Base-by-base conservation (phyloP, 331 rosid species). In the Cucumis variabilis region DNA sequence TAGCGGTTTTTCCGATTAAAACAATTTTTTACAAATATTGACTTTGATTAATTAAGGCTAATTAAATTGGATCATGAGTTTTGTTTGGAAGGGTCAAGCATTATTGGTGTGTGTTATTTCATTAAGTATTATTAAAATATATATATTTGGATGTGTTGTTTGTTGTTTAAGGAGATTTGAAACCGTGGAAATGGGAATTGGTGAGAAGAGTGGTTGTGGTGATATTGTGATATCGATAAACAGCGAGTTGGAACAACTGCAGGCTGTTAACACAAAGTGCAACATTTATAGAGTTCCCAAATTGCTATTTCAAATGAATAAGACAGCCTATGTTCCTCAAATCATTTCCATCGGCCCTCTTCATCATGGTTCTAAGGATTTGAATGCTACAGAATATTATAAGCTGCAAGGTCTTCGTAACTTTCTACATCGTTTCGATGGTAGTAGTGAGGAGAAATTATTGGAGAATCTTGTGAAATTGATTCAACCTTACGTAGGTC, bases 341-440 rank as follows among this genome's bases (percentile, higher is more conserved):
- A 4, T 9, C n/a, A 63, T 63, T 63, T 63, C 68, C 24, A 63
- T 21, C 1, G 68, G 25, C 12, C 68, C 68, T 20, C 21, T 20
- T 9, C 68, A 63, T 8, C 68, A 63, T 63, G 73, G 80, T 6
- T 0, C 8, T 20, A 63, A 7, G 11, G 24, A 63, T 63, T 63
- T 21, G 10, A 63, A 0, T 17, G 68, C 12, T 4, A 63, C 25
- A 21, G 90, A 91, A 82, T 88, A 85, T 5, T 77, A 74, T 21
- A 91, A 91, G 41, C 75, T 28, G 25, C 74, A 85, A 30, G 85
- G 48, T 72, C 58, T 90, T 4, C 0, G 21, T 20, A 87, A 28
- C 10, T 60, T 17, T 19, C 66, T 60, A 60, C n/a, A 11, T 60
- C 66, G 66, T 63, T 9, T 82, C 86, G n/a, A 66, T 60, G 20